Evolutionary conservation across 768 basidiomycete genomes (phyloP).

Genomic region (Boletellus sp.): DNA sequence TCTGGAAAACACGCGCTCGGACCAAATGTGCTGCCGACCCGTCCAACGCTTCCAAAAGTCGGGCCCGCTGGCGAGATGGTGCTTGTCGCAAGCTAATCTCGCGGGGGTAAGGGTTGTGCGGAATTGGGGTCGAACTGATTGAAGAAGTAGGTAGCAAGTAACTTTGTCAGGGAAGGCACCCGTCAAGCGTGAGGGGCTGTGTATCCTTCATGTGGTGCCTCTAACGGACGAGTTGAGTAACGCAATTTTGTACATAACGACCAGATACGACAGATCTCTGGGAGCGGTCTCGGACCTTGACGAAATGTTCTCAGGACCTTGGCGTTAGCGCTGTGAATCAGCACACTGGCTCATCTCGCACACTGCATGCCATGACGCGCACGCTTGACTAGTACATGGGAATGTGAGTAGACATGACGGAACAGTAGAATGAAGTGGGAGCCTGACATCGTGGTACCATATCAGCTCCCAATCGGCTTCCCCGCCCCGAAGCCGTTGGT

Average conservation of each 20-base stretch:
- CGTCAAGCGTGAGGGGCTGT: conserved; percentile 15
- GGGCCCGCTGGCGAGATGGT: too few relatives aligned
- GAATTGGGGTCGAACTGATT: conserved; percentile 23
- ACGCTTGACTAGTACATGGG: conserved; percentile 20
- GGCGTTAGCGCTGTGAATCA: too few relatives aligned
- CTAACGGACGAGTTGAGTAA: neutral
- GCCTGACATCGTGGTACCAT: conserved; percentile 31
- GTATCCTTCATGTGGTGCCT: neutral
- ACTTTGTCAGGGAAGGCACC: conserved; percentile 17
- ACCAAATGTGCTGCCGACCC: neutral
- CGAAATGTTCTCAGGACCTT: conserved; percentile 1
- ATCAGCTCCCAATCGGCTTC: conserved; percentile 92
- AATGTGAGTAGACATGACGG: conserved; percentile 13
- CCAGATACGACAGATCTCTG: neutral
- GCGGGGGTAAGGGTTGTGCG: too few relatives aligned
- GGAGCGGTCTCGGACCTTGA: conserved; percentile 4
- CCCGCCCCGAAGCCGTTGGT: conserved; percentile 78
- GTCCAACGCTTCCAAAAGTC: too few relatives aligned
- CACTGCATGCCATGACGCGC: conserved; percentile 9
- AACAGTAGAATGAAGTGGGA: conserved; percentile 15
- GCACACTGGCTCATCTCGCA: conserved; percentile 5
- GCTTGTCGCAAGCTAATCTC: too few relatives aligned
- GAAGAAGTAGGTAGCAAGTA: conserved; percentile 10
- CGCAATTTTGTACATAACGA: neutral
- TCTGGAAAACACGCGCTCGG: neutral